Conservation (phyloP, 768 basidiomycete genomes). For the Tricholoma bakamatsutake region DNA sequence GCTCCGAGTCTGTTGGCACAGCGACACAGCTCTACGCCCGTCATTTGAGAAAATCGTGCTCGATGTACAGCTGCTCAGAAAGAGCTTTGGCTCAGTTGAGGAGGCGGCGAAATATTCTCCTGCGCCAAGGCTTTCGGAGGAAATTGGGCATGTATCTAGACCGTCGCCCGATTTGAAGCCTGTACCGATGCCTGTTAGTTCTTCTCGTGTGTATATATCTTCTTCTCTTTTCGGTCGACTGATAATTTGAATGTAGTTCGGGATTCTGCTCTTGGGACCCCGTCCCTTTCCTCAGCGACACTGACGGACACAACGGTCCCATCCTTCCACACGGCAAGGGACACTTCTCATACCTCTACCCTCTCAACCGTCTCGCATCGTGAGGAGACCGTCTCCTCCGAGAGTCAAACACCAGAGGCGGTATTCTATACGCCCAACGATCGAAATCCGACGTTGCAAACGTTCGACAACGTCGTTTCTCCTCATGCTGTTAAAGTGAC, state of each 20-base stretch:
- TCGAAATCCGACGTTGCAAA: background rate
- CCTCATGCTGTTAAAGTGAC: background rate
- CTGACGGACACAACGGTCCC: background rate
- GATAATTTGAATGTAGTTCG: background rate
- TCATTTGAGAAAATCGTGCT: slow-evolving; percentile 43
- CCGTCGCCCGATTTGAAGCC: slow-evolving; percentile 40
- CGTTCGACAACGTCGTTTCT: background rate
- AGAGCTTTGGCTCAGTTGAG: slow-evolving; percentile 21
- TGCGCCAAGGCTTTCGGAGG: slow-evolving; percentile 5
- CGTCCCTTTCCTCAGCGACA: slow-evolving; percentile 9
- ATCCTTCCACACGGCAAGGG: slow-evolving; percentile 21
- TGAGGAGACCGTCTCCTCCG: slow-evolving; percentile 29
- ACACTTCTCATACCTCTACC: slow-evolving; percentile 7
- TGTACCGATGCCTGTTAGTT: slow-evolving; percentile 17
- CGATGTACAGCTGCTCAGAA: slow-evolving; percentile 40
- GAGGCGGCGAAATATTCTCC: slow-evolving; percentile 3
- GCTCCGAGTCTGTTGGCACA: slow-evolving; percentile 52
- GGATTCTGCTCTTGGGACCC: slow-evolving; percentile 2
- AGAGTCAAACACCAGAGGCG: slow-evolving; percentile 31
- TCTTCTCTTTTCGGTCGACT: background rate
- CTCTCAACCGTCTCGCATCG: slow-evolving; percentile 17
- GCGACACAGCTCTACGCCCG: slow-evolving; percentile 45
- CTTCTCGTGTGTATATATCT: slow-evolving; percentile 18
- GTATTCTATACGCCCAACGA: slow-evolving; percentile 31
- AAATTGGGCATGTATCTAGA: slow-evolving; percentile 14